A percentile compares a stretch with the other conserved stretches of the same genome.
Evolutionary conservation across 73 alveolate species (phyloP).

Genomic region (Paramecium caudatum): DNA sequence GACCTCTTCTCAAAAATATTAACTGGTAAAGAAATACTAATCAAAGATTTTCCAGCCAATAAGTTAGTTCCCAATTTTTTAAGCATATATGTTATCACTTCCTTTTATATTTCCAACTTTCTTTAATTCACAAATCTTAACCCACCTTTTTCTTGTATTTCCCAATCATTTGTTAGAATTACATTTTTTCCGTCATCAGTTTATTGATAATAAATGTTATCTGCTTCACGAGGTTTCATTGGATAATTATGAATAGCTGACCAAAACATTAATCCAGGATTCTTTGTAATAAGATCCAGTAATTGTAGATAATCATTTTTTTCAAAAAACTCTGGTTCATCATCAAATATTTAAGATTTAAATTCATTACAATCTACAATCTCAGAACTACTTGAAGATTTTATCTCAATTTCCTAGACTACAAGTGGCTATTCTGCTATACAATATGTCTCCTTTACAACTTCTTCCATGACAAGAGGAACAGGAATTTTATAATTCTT

Average conservation of each 20-base stretch:
- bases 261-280: slow-evolving; percentile 1
- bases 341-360: slow-evolving; percentile 10
- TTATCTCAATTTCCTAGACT: not conserved
- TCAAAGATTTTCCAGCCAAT: slow-evolving; percentile 83
- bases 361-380: slow-evolving; percentile 27
- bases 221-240: not conserved
- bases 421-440: not conserved
- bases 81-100: slow-evolving; percentile 80
- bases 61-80: slow-evolving; percentile 84
- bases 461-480: not conserved
- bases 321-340: slow-evolving; percentile 6
- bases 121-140: slow-evolving; percentile 68
- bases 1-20: slow-evolving; percentile 84
- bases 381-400: slow-evolving; percentile 12
- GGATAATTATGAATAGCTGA: slow-evolving; percentile 42
- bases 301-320: not conserved
- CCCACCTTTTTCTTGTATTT: slow-evolving; percentile 69
- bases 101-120: slow-evolving; percentile 77
- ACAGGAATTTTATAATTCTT: not conserved
- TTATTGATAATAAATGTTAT: slow-evolving; percentile 6
- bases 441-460: not conserved
- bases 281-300: not conserved
- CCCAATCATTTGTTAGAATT: slow-evolving; percentile 61
- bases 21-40: slow-evolving; percentile 86
- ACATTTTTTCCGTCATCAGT: slow-evolving; percentile 17